Base-by-base conservation (phyloP, 441 rosid genomes). In the Erysimum pusillum region DNA sequence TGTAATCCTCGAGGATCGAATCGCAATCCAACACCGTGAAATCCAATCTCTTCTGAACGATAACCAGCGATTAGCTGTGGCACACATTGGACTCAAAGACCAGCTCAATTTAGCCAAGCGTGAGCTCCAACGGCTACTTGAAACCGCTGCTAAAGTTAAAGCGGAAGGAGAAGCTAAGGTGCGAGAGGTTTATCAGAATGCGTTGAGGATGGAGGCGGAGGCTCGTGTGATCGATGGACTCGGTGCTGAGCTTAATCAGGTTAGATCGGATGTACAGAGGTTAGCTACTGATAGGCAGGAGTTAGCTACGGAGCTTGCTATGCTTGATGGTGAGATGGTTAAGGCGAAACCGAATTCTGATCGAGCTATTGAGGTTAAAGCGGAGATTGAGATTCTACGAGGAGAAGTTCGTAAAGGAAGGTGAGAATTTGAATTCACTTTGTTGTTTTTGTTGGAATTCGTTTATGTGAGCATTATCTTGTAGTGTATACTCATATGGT, bases 321-420 rank as follows among this genome's bases (percentile, higher is more conserved):
- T 66, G 71, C 69, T 88, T 60, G 73, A 82, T 28, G 85, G 58
- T 13, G 89, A 88, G 45, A 38, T 88, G 53, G 85, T 62, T 18
- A 86, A 89, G 73, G 88, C 85, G 0, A 85, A 73, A 77, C 77
- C 75, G 18, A 90, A 91, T 46, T 74, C 85, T 9, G 76, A 86
- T 25, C 85, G 79, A 57, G 77, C 86, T 3, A 44, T 62, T 7
- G 83, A 48, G 62, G 20, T 84, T 71, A 84, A 79, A 73, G 73
- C 76, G 4, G 97, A 91, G 82, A 84, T 91, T 48, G 87, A 90
- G 67, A 45, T 63, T 63, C 22, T 90, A 17, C 80, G 65, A 62
- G 73, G 76, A 36, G 91, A 92, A 79, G 82, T 87, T 83, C 82
- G 86, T 36, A 87, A 77, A 81, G 98, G 99, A 84, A 90, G 99